A percentile compares a stretch with the other conserved stretches of the same genome.
These are phyloP conservation scores for Histomonas meleagridis DNA, from an alignment of 208 protist genomes.

Conservation along the genomic window DNA sequence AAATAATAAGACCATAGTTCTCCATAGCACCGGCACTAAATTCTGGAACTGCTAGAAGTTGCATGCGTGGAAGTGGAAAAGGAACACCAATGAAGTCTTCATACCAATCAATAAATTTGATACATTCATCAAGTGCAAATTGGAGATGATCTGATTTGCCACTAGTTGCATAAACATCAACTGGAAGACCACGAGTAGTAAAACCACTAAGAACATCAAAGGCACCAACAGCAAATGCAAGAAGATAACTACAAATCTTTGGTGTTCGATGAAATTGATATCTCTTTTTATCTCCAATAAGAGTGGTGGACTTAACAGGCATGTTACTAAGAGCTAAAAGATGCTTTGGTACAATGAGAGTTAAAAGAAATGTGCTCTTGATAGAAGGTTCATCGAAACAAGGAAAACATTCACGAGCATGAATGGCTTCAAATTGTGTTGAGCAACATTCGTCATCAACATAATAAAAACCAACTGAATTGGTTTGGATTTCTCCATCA, in stretches of 20 bases:
- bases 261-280: slow-evolving; percentile 65
- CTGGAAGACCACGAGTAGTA: slow-evolving; percentile 2
- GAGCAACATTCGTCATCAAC: slow-evolving; percentile 2
- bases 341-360: slow-evolving; percentile 60
- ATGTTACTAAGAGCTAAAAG: slow-evolving; percentile 69
- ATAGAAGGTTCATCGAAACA: slow-evolving; percentile 45
- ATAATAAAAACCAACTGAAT: background rate
- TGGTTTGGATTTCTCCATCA: background rate
- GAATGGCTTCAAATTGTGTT: slow-evolving; percentile 39
- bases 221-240: slow-evolving; percentile 77
- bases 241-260: slow-evolving; percentile 80
- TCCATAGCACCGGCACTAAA: slow-evolving; percentile 87
- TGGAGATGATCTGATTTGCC: slow-evolving; percentile 56
- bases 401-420: slow-evolving; percentile 40
- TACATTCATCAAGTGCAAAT: slow-evolving; percentile 65
- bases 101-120: slow-evolving; percentile 53
- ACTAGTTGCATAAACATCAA: slow-evolving; percentile 44
- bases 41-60: slow-evolving; percentile 78
- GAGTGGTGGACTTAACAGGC: slow-evolving; percentile 38
- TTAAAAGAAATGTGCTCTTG: slow-evolving; percentile 67
- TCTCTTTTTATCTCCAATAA: background rate
- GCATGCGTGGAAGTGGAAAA: slow-evolving; percentile 78
- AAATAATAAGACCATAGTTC: slow-evolving; percentile 78
- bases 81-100: slow-evolving; percentile 64
- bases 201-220: slow-evolving; percentile 65